These are phyloP conservation scores for Saccharum officinarum DNA, from an alignment of 176 grass and related monocot genomes.

Conservation along the genomic window DNA sequence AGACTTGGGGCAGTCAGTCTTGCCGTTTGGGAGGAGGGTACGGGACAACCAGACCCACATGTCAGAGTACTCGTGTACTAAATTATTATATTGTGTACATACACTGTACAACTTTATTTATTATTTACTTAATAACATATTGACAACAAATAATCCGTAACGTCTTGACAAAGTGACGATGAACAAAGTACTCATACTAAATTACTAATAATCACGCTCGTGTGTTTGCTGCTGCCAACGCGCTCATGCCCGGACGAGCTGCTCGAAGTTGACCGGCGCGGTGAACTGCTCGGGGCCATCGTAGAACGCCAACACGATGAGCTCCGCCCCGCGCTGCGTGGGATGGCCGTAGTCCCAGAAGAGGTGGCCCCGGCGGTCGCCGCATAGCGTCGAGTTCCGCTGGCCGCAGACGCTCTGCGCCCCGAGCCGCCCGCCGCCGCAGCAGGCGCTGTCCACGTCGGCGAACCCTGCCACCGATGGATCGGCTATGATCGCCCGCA, in stretches of 20 bases:
- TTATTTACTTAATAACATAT: too few species aligned
- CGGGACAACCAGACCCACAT: too few species aligned
- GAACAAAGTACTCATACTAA: too few species aligned
- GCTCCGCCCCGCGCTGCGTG: neutral
- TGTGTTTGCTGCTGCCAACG: neutral
- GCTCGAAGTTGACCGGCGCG: slow-evolving; percentile 25
- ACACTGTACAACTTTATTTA: too few species aligned
- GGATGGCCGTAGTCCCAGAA: slow-evolving; percentile 47
- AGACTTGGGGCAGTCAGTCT: too few species aligned
- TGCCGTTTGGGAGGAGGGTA: too few species aligned
- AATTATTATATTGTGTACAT: too few species aligned
- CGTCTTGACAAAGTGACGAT: too few species aligned
- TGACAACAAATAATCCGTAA: too few species aligned
- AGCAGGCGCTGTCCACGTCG: slow-evolving; percentile 30
- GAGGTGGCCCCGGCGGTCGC: neutral
- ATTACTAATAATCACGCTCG: too few species aligned
- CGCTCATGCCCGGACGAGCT: neutral
- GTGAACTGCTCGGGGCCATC: neutral
- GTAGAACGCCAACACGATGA: neutral
- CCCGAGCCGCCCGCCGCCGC: slow-evolving; percentile 27
- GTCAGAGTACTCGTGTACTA: too few species aligned
- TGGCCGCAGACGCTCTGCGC: neutral
- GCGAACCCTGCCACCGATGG: neutral
- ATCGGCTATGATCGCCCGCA: neutral
- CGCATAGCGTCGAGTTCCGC: neutral